Conservation (phyloP, 345 rosid genomes). For the Eucalyptus virginea region DNA sequence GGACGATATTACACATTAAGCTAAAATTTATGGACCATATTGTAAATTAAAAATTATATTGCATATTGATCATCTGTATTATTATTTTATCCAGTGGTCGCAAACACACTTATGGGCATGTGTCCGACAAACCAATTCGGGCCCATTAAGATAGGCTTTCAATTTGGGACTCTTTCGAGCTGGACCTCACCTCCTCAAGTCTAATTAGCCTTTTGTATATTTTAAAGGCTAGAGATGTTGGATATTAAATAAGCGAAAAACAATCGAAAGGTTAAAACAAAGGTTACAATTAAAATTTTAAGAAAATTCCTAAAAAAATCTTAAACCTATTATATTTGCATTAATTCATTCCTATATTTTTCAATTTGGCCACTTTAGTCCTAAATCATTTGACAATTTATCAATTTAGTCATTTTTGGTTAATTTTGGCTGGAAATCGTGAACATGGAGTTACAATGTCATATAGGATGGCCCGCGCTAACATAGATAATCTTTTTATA, state of each 20-base stretch:
- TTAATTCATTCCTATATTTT: too few species aligned
- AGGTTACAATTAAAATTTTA: not conserved
- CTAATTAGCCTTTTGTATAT: not conserved
- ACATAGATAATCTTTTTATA: not conserved
- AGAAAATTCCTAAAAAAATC: not conserved
- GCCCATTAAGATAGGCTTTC: not conserved
- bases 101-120: not conserved
- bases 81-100: not conserved
- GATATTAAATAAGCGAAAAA: not conserved
- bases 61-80: not conserved
- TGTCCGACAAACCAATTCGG: not conserved
- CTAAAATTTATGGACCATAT: not conserved
- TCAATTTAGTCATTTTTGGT: not conserved
- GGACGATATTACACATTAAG: not conserved
- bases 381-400: too few species aligned
- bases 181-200: not conserved
- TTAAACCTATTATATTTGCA: not conserved
- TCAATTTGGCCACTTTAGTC: not conserved
- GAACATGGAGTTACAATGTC: not conserved
- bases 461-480: fast-evolving
- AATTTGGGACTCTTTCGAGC: not conserved
- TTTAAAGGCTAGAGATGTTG: not conserved
- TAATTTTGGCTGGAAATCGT: too few species aligned
- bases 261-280: not conserved
- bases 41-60: too few species aligned